phyloP scores from a whole-genome alignment of 306 rosid species.

The Cucumis melo region DNA sequence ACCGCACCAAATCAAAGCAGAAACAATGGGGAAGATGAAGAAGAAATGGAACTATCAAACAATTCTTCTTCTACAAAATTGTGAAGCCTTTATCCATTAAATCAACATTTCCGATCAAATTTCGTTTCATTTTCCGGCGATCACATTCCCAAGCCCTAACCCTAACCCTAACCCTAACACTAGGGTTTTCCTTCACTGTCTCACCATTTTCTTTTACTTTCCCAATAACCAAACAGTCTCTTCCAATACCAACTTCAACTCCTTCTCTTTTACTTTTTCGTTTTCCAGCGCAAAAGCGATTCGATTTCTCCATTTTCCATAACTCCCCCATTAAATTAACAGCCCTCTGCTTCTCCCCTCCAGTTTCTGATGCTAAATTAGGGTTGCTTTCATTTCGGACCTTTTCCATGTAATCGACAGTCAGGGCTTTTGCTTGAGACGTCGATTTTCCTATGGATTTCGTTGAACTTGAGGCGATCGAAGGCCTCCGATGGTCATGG shows the following conservation, averaged over 20 bases:
- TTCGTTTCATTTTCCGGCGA: neutral
- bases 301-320: neutral
- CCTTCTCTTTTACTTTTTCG: neutral
- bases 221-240: neutral
- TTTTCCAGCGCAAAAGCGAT: slow-evolving; percentile 1
- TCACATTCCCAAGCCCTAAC: neutral
- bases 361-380: slow-evolving; percentile 2
- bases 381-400: neutral
- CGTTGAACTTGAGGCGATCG: slow-evolving; percentile 72
- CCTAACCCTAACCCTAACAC: no score
- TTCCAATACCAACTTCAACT: neutral
- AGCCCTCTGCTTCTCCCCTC: neutral
- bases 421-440: neutral
- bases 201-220: neutral
- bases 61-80: neutral
- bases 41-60: neutral
- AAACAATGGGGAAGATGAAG: neutral
- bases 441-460: slow-evolving; percentile 43
- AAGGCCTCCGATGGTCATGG: slow-evolving; percentile 96
- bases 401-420: slow-evolving; percentile 2
- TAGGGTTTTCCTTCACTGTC: neutral
- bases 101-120: neutral
- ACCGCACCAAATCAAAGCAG: neutral
- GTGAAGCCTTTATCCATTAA: neutral
- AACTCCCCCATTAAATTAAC: neutral